Base-by-base conservation (phyloP, 139 green algal species). In the Chlamydomonas schloesseri region DNA sequence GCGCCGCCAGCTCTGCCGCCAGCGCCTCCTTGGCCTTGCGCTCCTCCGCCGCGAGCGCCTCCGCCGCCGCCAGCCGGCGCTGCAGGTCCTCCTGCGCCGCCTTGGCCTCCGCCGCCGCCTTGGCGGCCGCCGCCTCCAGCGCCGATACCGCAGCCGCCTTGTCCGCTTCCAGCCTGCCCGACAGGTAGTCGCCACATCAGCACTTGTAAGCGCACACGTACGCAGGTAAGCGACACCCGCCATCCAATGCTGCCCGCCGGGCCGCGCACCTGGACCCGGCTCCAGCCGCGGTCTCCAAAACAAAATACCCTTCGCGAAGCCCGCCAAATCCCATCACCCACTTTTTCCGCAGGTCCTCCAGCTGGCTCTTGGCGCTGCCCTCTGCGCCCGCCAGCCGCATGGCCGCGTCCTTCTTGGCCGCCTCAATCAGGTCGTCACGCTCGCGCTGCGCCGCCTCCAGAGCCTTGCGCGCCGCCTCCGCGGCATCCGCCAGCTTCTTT, bases 331-430 rank as follows among this genome's bases (percentile, higher is more conserved):
- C 65, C 28, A 3, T 46, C 50, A 20, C 83, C 29, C 64, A 90
- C 86, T 70, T 87, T 13, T 50, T 76, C 0, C 77, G 68, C 79
- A 90, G 65, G 21, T 90, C 71, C 11, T 70, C 71, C 71, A 87
- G 57, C 46, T 87, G 36, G 57, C n/a, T 69, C 37, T 69, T 69
- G 23, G 81, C 34, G 20, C 23, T n/a, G 55, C 70, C 82, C 72
- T 73, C 71, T 3, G 57, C 71, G 26, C 67, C 80, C 47, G 67
- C 80, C 65, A 86, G 71, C 71, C 82, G 34, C 71, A 42, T n/a
- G 50, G 73, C 73, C n/a, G 81, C 87, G 23, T 88, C 74, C 75
- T 36, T 28, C 28, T 50, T 26, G 13, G 81, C 68, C 14, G 57
- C 36, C 28, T 82, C 75, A 53, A 84, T 17, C 76, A 31, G 20